Base-by-base conservation (phyloP, 371 early-diverging fungal species). In the Mucor velutinosus region DNA sequence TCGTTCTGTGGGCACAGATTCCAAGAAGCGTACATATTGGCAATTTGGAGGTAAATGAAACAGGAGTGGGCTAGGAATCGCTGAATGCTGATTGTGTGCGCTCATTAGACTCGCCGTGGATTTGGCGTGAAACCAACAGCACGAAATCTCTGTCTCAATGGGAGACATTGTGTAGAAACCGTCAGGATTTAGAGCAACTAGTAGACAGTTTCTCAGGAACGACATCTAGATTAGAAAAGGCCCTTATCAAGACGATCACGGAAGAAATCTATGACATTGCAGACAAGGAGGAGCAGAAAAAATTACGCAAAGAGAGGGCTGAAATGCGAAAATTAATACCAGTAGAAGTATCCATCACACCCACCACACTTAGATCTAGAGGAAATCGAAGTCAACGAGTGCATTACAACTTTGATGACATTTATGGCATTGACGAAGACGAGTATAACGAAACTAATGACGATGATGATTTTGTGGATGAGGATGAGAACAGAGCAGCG, bases 41-140 rank as follows among this genome's bases (percentile, higher is more conserved):
- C 77, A 77, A 60, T 79, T 79, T 73, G 80, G 80, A 57, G 76
- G 76, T 76, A 71, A 29, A 27, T 17, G 21, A n/a, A 5, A 60
- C 4, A 49, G 5, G 14, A 62, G 1, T 10, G 11, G 14, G 3
- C 14, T 10, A 21, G 25, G 19, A 6, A 19, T 45, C 17, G 19
- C 19, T 51, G 23, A 25, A 25, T 25, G 0, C 25, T 51, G 23
- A 51, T 23, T 7, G 15, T 51, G 12, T 25, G 21, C 25, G 4
- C 33, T 33, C 33, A 7, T 7, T 56, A 72, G 76, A 76, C 39
- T 72, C 76, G 5, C 47, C 75, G 14, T 75, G 74, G 69, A n/a
- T 79, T 21, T 79, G 80, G 80, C 66, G 77, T 27, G 76, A 75
- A 66, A 69, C 69, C 21, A 33, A 23, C 14, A 62, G 64, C 5